Evolutionary conservation across 176 grass and related monocot species (phyloP).

Genomic region (Oryza brachyantha): DNA sequence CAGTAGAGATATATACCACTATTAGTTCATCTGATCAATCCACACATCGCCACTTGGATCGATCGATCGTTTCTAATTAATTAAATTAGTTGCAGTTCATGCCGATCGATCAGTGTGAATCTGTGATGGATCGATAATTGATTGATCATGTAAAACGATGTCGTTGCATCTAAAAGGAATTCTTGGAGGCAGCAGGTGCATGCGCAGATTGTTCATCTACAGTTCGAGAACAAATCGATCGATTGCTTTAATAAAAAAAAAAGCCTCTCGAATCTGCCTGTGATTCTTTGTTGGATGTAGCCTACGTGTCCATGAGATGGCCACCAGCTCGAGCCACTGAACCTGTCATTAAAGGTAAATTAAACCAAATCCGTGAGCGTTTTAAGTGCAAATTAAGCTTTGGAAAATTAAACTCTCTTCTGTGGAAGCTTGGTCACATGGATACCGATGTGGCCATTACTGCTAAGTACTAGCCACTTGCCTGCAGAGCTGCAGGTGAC

Average conservation of each 20-base stretch:
- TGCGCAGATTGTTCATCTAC: not conserved
- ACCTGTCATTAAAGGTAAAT: not conserved
- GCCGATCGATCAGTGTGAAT: no score
- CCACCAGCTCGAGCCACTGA: not conserved
- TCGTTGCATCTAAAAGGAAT: not conserved
- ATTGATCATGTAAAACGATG: not conserved
- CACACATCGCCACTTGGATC: not conserved
- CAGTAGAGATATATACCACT: not conserved
- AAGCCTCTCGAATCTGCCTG: not conserved
- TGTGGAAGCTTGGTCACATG: slow-evolving; percentile 11
- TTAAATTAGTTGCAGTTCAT: not conserved
- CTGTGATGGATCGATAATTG: not conserved
- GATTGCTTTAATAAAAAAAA: not conserved
- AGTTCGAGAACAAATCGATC: not conserved
- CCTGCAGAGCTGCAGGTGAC: not conserved
- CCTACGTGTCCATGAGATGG: not conserved
- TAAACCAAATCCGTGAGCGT: not conserved
- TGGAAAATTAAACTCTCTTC: no score
- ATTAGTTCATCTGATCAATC: not conserved
- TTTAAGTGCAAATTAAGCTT: no score
- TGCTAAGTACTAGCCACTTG: not conserved
- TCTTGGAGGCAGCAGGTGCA: not conserved
- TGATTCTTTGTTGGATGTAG: not conserved
- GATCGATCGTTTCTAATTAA: not conserved
- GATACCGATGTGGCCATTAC: not conserved